Conservation (phyloP, 257 asterid genomes). For the Capsicum pubescens region DNA sequence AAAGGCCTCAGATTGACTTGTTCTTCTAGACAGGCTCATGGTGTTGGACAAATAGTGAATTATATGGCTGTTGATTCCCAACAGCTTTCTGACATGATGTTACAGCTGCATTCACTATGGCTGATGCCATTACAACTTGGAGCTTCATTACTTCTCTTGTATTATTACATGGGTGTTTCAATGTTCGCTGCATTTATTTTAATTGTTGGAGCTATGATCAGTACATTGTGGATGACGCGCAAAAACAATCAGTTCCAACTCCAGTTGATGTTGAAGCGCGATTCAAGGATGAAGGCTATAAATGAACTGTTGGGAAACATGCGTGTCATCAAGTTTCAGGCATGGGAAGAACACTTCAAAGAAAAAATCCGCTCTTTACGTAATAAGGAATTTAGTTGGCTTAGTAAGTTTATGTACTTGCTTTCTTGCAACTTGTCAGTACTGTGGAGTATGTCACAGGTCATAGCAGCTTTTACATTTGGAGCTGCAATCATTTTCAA, state of each 20-base stretch:
- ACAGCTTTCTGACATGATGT: constrained; percentile 63
- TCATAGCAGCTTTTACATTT: constrained; percentile 56
- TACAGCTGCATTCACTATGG: constrained; percentile 65
- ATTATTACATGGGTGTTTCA: constrained; percentile 53
- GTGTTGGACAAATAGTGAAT: constrained; percentile 77
- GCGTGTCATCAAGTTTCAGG: constrained; percentile 79
- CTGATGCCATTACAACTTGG: constrained; percentile 67
- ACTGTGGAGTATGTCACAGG: constrained; percentile 57
- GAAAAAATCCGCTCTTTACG: constrained; percentile 52
- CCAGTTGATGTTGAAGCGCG: constrained; percentile 59
- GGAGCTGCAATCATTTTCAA: constrained; percentile 44
- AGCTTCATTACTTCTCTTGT: constrained; percentile 56
- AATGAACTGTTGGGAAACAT: constrained; percentile 63
- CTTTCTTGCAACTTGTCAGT: constrained; percentile 43
- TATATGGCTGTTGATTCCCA: constrained; percentile 82
- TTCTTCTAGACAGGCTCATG: constrained; percentile 72
- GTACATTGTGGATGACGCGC: constrained; percentile 39
- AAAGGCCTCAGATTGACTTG: constrained; percentile 64
- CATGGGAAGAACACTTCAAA: constrained; percentile 76
- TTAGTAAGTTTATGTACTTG: constrained; percentile 52
- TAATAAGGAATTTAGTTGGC: constrained; percentile 56
- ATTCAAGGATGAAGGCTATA: constrained; percentile 66
- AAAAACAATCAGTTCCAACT: constrained; percentile 52
- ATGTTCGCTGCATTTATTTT: constrained; percentile 47
- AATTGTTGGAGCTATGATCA: constrained; percentile 36